Evolutionary conservation across 108 stramenopile species (phyloP).

Genomic region (Poteriospumella lacustris): DNA sequence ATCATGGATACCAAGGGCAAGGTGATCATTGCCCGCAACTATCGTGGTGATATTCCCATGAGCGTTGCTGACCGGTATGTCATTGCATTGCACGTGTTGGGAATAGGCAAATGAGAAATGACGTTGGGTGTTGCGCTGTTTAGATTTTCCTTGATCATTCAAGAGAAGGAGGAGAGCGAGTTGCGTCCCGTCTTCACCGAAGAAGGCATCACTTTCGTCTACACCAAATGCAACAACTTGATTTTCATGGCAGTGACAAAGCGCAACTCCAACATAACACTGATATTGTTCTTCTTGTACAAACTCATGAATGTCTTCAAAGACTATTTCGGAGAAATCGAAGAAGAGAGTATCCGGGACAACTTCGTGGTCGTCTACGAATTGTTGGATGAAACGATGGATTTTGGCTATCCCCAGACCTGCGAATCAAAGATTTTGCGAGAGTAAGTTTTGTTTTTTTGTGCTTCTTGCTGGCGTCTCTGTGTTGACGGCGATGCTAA

Average conservation of each 20-base stretch:
- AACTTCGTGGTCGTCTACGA: constrained; percentile 99
- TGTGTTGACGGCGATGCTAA: too few relatives aligned
- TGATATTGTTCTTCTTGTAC: constrained; percentile 84
- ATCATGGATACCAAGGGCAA: constrained; percentile 70
- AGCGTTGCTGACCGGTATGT: constrained; percentile 46
- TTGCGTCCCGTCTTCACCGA: constrained; percentile 59
- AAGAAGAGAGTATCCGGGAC: constrained; percentile 96
- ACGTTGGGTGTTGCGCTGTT: background rate
- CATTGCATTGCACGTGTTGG: background rate
- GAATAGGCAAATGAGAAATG: background rate
- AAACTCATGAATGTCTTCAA: constrained; percentile 72
- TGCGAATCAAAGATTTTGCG: constrained; percentile 50
- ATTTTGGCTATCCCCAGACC: constrained; percentile 93
- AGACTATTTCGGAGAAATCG: constrained; percentile 93
- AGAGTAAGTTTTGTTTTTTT: constrained; percentile 31
- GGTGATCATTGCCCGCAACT: constrained; percentile 93
- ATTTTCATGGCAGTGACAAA: constrained; percentile 90
- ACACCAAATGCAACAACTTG: constrained; percentile 81
- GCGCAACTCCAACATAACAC: constrained; percentile 89
- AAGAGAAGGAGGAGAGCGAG: constrained; percentile 58
- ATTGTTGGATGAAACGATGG: constrained; percentile 97
- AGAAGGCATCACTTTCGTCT: constrained; percentile 54
- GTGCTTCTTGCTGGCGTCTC: background rate
- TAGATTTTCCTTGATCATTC: constrained; percentile 43
- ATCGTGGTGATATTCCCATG: constrained; percentile 91